Evolutionary conservation across 2,329 filamentous ascomycete species (phyloP), one percentile per base, ranked within the genome.

Genomic region (Calonectria hawksworthii): DNA sequence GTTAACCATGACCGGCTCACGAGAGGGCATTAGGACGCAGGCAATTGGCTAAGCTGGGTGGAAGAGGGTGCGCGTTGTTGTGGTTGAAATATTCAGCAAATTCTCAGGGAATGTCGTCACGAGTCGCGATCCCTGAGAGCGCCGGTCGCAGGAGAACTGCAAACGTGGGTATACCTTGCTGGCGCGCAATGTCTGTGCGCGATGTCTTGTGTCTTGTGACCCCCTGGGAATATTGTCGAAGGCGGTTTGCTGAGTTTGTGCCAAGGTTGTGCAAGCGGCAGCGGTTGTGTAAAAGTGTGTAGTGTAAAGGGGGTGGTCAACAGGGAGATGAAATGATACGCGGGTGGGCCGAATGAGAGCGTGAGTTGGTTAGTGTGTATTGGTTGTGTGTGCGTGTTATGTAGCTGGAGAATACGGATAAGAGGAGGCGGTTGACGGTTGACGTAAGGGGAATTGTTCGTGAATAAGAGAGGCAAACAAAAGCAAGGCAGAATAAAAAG

Each of bases 1-100:
- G 72, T 77, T 79, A 18, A 65, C 66, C 80, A 81, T 81, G 70
- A 65, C 71, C 54, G 76, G 72, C 41, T 75, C 70, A 70, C 74
- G 65, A 47, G 80, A 77, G 59, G 78, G 77, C 78, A 80, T 80
- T 28, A 74, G 59, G 69, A 72, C 63, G 74, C 71, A 66, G 68
- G 52, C 44, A 68, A 66, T 44, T 52, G 61, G 56, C 56, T 41
- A 41, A 16, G 36, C 68, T 64, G 72, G 50, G 34, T 38, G 61
- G 68, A 52, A 56, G 73, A 56, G 34, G 51, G 69, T 72, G 74
- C 73, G 79, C 72, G 65, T 66, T 72, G 72, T 26, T 34, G 50
- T 52, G 66, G 50, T 36, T 75, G 67, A 73, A 28, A 56, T 30
- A 13, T 11, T 61, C 66, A 44, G 50, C 59, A 18, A 44, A 26